phyloP scores from a whole-genome alignment of 2,329 filamentous ascomycete genomes.

The Trichophyton verrucosum region DNA sequence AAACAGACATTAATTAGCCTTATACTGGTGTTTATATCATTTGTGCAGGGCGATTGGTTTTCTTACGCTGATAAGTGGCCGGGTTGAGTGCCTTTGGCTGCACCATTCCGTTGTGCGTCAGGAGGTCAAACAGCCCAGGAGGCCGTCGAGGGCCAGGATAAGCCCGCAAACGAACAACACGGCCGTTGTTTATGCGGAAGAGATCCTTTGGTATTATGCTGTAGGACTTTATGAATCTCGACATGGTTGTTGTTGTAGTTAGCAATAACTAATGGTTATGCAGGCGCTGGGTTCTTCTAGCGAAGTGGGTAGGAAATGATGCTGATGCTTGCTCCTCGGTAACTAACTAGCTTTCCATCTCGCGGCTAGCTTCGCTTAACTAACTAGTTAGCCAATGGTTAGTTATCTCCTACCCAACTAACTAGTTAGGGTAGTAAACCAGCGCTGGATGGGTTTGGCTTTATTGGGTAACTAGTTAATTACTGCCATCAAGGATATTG shows the following conservation, averaged over 20 bases:
- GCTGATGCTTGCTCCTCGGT: too few relatives aligned
- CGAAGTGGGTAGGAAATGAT: too few relatives aligned
- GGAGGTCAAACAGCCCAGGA: slow-evolving; percentile 12
- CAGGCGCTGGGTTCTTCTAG: too few relatives aligned
- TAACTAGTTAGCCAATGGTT: too few relatives aligned
- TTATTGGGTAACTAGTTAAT: too few relatives aligned
- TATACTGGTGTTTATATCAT: background rate
- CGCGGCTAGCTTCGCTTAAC: too few relatives aligned
- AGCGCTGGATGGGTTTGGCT: too few relatives aligned
- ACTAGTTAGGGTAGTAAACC: too few relatives aligned
- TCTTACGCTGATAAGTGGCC: slow-evolving; percentile 12
- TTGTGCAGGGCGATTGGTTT: background rate
- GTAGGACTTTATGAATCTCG: slow-evolving; percentile 10
- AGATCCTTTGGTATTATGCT: slow-evolving; percentile 13
- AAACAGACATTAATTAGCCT: background rate
- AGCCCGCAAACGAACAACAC: slow-evolving; percentile 12
- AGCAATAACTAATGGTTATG: too few relatives aligned
- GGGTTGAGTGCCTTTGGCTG: slow-evolving; percentile 14
- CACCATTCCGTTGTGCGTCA: slow-evolving; percentile 14
- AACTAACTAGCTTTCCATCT: too few relatives aligned
- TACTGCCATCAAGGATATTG: too few relatives aligned
- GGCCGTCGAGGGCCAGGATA: slow-evolving; percentile 8
- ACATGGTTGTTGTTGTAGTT: background rate
- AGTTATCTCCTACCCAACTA: too few relatives aligned
- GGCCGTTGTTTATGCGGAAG: slow-evolving; percentile 15